A percentile compares a stretch with the other conserved stretches of the same genome.
phyloP scores from a whole-genome alignment of 768 basidiomycete genomes.

The Thelephora ganbajun region DNA sequence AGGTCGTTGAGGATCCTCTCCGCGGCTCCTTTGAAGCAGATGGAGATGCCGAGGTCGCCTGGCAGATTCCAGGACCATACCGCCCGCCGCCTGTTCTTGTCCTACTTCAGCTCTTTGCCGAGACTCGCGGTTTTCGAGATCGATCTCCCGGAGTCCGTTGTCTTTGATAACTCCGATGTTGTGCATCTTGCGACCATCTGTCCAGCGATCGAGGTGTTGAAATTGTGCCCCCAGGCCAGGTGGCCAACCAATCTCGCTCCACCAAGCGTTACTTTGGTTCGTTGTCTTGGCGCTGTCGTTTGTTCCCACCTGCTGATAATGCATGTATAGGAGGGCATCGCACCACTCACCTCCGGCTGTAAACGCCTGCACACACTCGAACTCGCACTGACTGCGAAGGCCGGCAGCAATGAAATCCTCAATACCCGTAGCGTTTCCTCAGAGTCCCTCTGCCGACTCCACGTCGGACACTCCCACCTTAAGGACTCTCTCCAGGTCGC shows the following conservation, averaged over 20 bases:
- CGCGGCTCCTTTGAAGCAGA: conserved; percentile 62
- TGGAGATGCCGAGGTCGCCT: conserved; percentile 68
- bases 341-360: conserved; percentile 44
- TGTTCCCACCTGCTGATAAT: not conserved
- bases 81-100: conserved; percentile 45
- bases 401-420: conserved; percentile 32
- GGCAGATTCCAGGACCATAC: conserved; percentile 47
- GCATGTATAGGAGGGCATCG: conserved; percentile 30
- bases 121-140: conserved; percentile 51
- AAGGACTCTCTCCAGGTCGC: conserved; percentile 54
- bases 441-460: conserved; percentile 50
- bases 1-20: conserved; percentile 49
- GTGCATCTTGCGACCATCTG: conserved; percentile 42
- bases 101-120: conserved; percentile 39
- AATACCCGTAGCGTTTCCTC: conserved; percentile 38
- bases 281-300: not conserved
- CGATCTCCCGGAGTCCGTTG: conserved; percentile 64
- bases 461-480: conserved; percentile 66
- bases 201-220: conserved; percentile 55
- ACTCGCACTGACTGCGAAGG: conserved; percentile 46
- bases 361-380: conserved; percentile 49
- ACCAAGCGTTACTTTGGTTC: conserved; percentile 38
- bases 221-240: conserved; percentile 53
- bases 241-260: conserved; percentile 40
- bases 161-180: conserved; percentile 51